phyloP scores from a whole-genome alignment of 108 stramenopile species.

The Aurantiochytrium sp. region DNA sequence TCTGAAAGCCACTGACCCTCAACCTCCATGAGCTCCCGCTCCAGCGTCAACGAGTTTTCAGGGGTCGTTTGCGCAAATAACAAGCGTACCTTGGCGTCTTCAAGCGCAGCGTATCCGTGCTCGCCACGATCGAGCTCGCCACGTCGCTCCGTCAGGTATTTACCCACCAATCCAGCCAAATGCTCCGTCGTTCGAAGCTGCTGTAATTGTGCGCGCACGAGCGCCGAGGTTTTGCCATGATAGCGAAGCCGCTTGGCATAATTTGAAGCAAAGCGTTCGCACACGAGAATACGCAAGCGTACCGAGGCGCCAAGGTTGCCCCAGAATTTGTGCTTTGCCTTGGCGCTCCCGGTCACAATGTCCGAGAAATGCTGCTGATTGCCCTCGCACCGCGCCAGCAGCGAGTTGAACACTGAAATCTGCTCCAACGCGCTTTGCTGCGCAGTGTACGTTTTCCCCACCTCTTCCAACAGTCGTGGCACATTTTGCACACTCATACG shows the following conservation, averaged over 20 bases:
- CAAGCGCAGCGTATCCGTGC: neutral
- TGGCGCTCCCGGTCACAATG: neutral
- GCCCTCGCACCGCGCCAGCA: neutral
- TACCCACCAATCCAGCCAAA: neutral
- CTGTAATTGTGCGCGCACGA: neutral
- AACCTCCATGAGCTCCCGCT: neutral
- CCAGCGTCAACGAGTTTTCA: neutral
- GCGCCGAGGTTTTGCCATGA: neutral
- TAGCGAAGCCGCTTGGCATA: neutral
- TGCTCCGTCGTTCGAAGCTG: neutral
- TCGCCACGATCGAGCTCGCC: neutral
- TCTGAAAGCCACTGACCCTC: neutral
- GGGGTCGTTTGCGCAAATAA: neutral
- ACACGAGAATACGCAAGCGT: neutral
- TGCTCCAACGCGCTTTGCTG: neutral
- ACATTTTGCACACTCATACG: neutral
- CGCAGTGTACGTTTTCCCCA: neutral
- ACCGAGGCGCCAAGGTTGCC: neutral
- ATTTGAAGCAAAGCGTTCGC: neutral
- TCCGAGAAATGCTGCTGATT: neutral
- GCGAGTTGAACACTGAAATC: neutral
- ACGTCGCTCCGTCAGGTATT: neutral
- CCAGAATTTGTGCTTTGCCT: neutral
- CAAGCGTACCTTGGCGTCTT: neutral
- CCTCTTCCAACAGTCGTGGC: neutral